Evolutionary conservation across 225 moss, liverwort and hornwort genomes (phyloP), one percentile per base, ranked within the genome.

Genomic region (Neckera pumila): DNA sequence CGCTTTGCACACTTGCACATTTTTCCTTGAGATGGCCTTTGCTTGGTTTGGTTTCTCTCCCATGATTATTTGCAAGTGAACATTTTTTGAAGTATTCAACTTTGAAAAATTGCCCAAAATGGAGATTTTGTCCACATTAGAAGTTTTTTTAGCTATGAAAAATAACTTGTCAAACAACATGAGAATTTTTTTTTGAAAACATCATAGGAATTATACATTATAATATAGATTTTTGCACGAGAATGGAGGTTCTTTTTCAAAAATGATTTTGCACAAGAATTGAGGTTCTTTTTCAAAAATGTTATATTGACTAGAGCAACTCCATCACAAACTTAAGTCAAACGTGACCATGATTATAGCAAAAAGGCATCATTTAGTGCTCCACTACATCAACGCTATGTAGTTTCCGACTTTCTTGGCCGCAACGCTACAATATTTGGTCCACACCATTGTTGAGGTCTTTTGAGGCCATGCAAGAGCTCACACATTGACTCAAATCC

Each of bases 361-460:
- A 0, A 36, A 36, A 36, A 36, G 6, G 11, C 7, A 11, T 5
- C 0, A 0, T 36, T 19, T 66, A 36, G 10, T 10, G 5, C 36
- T 66, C 19, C 11, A 36, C 6, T 66, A 6, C 6, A 36, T 36
- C 3, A 36, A 6, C 1, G 0, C 10, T 66, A 66, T 10, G 5
- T 18, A 0, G 18, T 64, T 34, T 36, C 1, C 1, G 0, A 66
- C 36, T 36, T 36, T 36, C 6, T 2, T 19, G 2, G 66, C n/a
- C n/a, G 2, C 36, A 30, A 62, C 4, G 2, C 36, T 17, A 18
- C 3, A 19, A 19, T 19, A 8, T 31, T 62, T 3, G 1, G 0
- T 16, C 15, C 1, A 64, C 4, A 0, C 9, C 9, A 67, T 67
- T 21, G 0, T n/a, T 67, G 67, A n/a, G 4, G 6, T n/a, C 12